These are phyloP conservation scores for Cicer yamashitae DNA, from an alignment of 306 rosid genomes.

Conservation along the genomic window DNA sequence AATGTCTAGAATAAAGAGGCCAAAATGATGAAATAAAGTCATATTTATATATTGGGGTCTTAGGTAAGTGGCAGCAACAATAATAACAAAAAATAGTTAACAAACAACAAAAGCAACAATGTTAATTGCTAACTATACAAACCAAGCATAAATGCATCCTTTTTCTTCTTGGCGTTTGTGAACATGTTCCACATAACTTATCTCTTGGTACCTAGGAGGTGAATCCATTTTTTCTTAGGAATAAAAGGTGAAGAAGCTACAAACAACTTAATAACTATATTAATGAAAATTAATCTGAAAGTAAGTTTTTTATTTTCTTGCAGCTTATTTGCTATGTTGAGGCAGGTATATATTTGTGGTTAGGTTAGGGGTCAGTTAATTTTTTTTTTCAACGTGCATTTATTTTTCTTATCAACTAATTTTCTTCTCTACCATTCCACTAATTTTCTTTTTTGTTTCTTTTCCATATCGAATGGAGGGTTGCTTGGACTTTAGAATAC, in stretches of 20 bases:
- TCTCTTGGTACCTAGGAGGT: constrained; percentile 39
- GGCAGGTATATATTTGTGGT: background rate
- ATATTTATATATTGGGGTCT: constrained; percentile 3
- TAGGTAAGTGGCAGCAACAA: constrained; percentile 38
- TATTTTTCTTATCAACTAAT: constrained; percentile 22
- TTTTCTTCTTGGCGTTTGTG: constrained; percentile 49
- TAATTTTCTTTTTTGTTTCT: background rate
- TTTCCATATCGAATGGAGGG: constrained; percentile 10
- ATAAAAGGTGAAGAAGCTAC: background rate
- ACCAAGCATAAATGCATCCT: constrained; percentile 52
- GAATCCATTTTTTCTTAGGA: constrained; percentile 31
- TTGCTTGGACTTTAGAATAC: constrained; percentile 12
- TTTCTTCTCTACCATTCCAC: constrained; percentile 32
- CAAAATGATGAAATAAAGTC: constrained; percentile 41
- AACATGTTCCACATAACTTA: constrained; percentile 43
- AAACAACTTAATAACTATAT: background rate
- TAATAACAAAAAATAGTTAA: constrained; percentile 13
- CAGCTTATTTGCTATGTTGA: background rate
- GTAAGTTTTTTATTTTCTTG: background rate
- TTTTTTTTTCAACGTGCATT: background rate
- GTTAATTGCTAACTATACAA: constrained; percentile 30
- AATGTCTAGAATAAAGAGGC: constrained; percentile 27
- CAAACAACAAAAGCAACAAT: constrained; percentile 14
- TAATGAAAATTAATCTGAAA: background rate
- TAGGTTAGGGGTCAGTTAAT: background rate